phyloP scores from a whole-genome alignment of 306 rosid species.

The Castanospermum australe region DNA sequence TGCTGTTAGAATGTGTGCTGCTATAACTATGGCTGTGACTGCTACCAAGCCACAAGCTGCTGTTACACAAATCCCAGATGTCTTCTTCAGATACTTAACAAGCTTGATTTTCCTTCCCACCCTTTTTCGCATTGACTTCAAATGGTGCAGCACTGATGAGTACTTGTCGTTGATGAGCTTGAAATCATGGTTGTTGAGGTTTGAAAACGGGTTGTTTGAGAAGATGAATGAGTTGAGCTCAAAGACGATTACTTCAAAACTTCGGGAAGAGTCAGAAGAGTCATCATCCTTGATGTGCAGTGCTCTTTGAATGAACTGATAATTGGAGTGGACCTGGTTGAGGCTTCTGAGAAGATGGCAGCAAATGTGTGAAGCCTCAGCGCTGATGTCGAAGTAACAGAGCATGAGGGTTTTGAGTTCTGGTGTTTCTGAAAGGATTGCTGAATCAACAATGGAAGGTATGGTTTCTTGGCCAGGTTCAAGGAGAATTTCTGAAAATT shows the following conservation, averaged over 20 bases:
- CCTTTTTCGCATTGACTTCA: conserved; percentile 46
- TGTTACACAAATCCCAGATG: conserved; percentile 30
- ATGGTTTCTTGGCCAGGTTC: conserved; percentile 58
- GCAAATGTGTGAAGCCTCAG: conserved; percentile 59
- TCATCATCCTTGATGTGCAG: conserved; percentile 31
- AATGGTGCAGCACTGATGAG: conserved; percentile 27
- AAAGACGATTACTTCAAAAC: conserved; percentile 14
- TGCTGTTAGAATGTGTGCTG: conserved; percentile 35
- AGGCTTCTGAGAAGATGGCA: conserved; percentile 50
- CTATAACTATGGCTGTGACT: conserved; percentile 25
- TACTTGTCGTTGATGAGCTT: conserved; percentile 37
- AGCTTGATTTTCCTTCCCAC: conserved; percentile 44
- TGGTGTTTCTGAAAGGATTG: conserved; percentile 29
- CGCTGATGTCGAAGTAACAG: conserved; percentile 55
- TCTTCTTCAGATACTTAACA: conserved; percentile 33
- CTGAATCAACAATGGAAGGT: conserved; percentile 41
- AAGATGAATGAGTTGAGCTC: conserved; percentile 34
- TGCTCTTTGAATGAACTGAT: conserved; percentile 34
- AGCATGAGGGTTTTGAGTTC: conserved; percentile 47
- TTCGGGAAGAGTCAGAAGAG: conserved; percentile 2
- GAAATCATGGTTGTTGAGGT: conserved; percentile 35
- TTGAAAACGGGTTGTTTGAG: conserved; percentile 41
- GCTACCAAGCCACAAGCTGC: conserved; percentile 42
- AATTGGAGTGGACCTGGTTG: conserved; percentile 34
- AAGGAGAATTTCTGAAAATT: conserved; percentile 40